Evolutionary conservation across 768 basidiomycete genomes (phyloP).

Genomic region (Coprinopsis sp.): DNA sequence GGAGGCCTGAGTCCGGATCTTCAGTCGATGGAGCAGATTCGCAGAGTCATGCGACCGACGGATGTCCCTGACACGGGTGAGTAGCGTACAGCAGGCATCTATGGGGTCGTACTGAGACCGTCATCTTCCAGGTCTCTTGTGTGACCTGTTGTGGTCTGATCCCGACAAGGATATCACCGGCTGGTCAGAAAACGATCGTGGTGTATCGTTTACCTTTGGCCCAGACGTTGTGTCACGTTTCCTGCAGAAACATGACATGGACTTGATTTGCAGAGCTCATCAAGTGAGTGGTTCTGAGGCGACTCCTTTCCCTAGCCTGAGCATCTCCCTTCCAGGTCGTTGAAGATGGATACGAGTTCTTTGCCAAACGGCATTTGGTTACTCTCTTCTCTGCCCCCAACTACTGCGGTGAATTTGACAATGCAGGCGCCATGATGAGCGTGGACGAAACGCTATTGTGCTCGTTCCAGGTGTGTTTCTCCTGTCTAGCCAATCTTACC

Average conservation of each 20-base stretch:
- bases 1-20: constrained; percentile 95
- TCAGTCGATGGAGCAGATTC: constrained; percentile 99
- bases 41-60: constrained; percentile 97
- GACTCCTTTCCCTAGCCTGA: constrained; percentile 2
- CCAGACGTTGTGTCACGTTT: constrained; percentile 98
- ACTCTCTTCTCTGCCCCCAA: constrained; percentile 96
- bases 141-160: constrained; percentile 97
- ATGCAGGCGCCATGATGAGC: constrained; percentile 99
- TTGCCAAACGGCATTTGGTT: constrained; percentile 94
- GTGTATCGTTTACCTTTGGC: constrained; percentile 98
- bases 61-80: constrained; percentile 97
- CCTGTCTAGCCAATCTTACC: constrained; percentile 1
- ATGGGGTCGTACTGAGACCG: too few species aligned
- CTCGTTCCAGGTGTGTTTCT: constrained; percentile 82
- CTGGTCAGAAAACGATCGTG: constrained; percentile 99
- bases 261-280: constrained; percentile 96
- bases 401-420: constrained; percentile 96
- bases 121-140: constrained; percentile 71
- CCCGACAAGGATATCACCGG: constrained; percentile 99
- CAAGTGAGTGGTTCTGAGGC: constrained; percentile 54
- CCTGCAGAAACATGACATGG: constrained; percentile 99
- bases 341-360: constrained; percentile 99
- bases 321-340: constrained; percentile 61
- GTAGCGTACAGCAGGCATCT: too few species aligned
- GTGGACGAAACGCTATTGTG: constrained; percentile 96